Evolutionary conservation across 1,139 yeast species (phyloP), one percentile per base, ranked within the genome.

Genomic region (Suhomyces chickasaworum): DNA sequence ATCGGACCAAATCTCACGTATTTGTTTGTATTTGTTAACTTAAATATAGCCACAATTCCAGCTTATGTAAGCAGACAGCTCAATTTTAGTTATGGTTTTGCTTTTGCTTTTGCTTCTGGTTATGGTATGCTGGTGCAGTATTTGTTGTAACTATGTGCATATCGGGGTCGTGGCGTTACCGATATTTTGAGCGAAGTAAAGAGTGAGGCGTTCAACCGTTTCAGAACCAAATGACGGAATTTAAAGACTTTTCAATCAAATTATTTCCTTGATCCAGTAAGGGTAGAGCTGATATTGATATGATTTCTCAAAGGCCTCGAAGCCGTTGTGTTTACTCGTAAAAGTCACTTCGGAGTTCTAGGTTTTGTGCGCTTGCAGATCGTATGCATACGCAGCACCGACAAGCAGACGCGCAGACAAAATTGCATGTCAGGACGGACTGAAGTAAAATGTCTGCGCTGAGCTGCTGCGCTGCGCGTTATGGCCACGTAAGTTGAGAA

Each of bases 321-420:
- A 6, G 29, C 13, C 29, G 29, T 25, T 8, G 29, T 7, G 10
- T 7, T 7, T 25, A 3, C 13, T 25, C 29, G 29, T 25, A 3
- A 10, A 25, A 12, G 13, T 3, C 29, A 10, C 29, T 4, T 20
- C 29, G 29, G 29, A 25, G 29, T 25, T 12, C 13, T 13, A 25
- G 29, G 29, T 25, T 25, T 25, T 25, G 29, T 25, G 29, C 29
- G 15, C 17, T 17, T 29, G 32, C 32, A 29, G 32, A 29, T 29
- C 32, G 32, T 15, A 29, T 29, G 17, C 17, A 29, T 29, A 29
- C 32, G 32, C 36, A 23, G 36, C 36, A 18, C 36, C 36, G 23
- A 13, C 36, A 17, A 7, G 13, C 39, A 18, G 39, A 15, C 39
- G 8, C 17, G 16, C 25, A 12, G 21, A 17, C 39, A 15, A 15